Evolutionary conservation across 1,139 yeast species (phyloP).

Genomic region (Meyerozyma sp.): DNA sequence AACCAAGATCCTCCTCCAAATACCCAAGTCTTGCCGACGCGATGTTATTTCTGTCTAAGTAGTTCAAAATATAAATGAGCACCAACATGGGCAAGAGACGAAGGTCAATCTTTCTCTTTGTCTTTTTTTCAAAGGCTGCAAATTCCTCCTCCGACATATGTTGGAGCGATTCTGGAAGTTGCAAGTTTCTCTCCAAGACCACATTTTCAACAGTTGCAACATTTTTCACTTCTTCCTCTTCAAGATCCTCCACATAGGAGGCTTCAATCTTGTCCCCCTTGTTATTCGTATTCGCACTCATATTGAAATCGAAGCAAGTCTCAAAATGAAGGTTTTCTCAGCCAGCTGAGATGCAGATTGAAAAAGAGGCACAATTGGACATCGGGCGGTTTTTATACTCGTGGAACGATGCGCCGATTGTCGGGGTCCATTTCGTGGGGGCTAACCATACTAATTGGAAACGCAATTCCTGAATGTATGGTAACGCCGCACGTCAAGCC

Average conservation of each 20-base stretch:
- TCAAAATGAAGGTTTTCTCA: background rate
- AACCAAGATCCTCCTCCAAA: slow-evolving; percentile 44
- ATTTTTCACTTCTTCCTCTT: background rate
- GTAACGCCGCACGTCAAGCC: background rate
- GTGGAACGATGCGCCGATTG: background rate
- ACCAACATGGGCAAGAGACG: slow-evolving; percentile 53
- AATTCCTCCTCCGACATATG: slow-evolving; percentile 32
- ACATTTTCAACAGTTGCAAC: background rate
- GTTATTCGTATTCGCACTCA: background rate
- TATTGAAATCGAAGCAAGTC: background rate
- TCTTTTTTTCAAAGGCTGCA: slow-evolving; percentile 30
- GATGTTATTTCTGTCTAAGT: slow-evolving; percentile 56
- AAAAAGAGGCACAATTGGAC: background rate
- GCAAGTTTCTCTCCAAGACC: slow-evolving; percentile 3
- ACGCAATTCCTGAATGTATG: background rate
- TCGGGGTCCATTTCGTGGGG: background rate
- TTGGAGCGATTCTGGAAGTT: slow-evolving; percentile 29
- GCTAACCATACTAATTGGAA: background rate
- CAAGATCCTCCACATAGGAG: slow-evolving; percentile 1
- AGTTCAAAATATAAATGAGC: slow-evolving; percentile 47
- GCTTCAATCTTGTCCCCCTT: background rate
- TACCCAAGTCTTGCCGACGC: slow-evolving; percentile 61
- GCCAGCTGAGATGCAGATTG: background rate
- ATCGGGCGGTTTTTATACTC: background rate
- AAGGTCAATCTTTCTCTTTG: slow-evolving; percentile 45